These are phyloP conservation scores for Arthrinium phaeospermum DNA, from an alignment of 2,329 filamentous ascomycete genomes.

Conservation along the genomic window DNA sequence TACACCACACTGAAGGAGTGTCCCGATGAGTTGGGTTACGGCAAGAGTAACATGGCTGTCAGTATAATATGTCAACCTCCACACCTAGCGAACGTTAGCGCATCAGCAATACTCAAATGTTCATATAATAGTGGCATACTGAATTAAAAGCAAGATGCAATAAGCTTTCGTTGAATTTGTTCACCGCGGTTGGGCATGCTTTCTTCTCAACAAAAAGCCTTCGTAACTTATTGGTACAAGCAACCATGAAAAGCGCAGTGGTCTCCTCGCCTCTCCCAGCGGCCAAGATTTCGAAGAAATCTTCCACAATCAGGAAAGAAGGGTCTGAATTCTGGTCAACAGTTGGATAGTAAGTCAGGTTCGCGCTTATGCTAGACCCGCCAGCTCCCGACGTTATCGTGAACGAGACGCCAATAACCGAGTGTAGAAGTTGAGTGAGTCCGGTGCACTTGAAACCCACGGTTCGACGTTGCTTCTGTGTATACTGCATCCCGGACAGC, in stretches of 20 bases:
- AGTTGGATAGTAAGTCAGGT: slow-evolving; percentile 20
- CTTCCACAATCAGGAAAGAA: too few relatives aligned
- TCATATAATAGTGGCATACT: too few relatives aligned
- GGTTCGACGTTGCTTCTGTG: background rate
- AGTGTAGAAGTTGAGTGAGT: background rate
- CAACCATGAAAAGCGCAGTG: too few relatives aligned
- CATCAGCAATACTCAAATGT: too few relatives aligned
- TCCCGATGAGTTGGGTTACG: background rate
- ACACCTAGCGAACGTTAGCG: too few relatives aligned
- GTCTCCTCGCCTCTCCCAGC: too few relatives aligned
- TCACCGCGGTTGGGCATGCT: too few relatives aligned
- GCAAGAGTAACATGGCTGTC: background rate
- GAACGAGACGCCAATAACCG: slow-evolving; percentile 9
- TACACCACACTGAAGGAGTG: background rate
- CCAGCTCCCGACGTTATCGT: slow-evolving; percentile 19
- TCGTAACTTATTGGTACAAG: too few relatives aligned
- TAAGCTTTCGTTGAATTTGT: too few relatives aligned
- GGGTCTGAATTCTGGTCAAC: background rate
- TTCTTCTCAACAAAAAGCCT: too few relatives aligned
- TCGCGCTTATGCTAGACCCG: slow-evolving; percentile 18
- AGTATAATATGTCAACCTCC: too few relatives aligned
- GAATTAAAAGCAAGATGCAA: too few relatives aligned
- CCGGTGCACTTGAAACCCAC: slow-evolving; percentile 6
- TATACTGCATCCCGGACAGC: background rate
- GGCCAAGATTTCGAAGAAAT: background rate